phyloP scores from a whole-genome alignment of 257 asterid genomes.

The Penstemon eatonii region DNA sequence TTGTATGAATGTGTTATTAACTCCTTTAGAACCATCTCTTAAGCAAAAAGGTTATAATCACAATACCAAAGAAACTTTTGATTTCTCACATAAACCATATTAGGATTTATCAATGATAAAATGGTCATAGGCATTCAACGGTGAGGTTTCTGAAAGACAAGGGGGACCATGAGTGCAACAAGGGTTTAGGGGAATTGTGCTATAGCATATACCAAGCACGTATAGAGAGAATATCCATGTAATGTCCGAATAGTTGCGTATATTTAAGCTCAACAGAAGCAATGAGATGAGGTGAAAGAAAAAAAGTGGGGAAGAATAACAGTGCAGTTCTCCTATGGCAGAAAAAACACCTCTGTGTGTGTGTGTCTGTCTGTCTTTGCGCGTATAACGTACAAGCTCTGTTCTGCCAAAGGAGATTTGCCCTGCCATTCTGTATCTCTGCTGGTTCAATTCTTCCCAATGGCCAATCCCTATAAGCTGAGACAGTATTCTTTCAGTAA shows the following conservation, averaged over 20 bases:
- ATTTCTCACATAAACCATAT: no score
- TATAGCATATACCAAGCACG: conserved; percentile 38
- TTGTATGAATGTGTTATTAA: no score
- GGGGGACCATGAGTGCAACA: conserved; percentile 47
- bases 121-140: no score
- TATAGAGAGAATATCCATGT: conserved; percentile 42
- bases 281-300: conserved; percentile 9
- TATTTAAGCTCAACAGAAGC: conserved; percentile 26
- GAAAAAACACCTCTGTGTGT: not conserved
- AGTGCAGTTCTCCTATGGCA: conserved; percentile 43
- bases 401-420: conserved; percentile 60
- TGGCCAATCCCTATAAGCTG: no score
- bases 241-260: conserved; percentile 41
- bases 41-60: no score
- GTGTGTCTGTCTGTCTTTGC: not conserved
- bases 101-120: not conserved
- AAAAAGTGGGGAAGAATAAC: conserved; percentile 39
- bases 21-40: no score
- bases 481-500: not conserved
- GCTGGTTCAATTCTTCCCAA: not conserved
- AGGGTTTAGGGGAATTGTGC: conserved; percentile 38
- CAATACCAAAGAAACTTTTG: no score
- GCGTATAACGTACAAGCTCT: not conserved
- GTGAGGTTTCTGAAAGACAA: not conserved
- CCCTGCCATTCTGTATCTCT: conserved; percentile 52